phyloP scores from a whole-genome alignment of 225 moss, liverwort and hornwort genomes.

The Marchantia paleacea region DNA sequence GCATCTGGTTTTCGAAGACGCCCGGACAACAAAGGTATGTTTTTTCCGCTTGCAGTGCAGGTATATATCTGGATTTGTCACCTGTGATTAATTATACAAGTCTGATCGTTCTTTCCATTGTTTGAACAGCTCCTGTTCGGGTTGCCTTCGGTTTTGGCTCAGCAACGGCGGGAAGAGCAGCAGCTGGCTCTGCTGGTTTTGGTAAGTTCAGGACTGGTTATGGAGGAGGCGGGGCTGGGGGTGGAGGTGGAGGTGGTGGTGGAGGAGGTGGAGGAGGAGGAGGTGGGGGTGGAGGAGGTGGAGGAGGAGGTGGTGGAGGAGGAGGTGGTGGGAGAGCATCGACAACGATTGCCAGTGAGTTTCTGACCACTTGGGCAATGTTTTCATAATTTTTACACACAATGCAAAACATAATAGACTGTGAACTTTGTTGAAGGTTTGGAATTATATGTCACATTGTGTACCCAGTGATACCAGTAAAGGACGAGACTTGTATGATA shows the following conservation, averaged over 20 bases:
- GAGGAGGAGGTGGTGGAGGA: constrained; percentile 24
- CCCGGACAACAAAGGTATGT: constrained; percentile 40
- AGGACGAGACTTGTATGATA: neutral
- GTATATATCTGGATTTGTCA: neutral
- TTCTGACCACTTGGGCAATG: neutral
- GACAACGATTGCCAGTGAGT: neutral
- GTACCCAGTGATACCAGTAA: neutral
- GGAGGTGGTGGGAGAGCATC: constrained; percentile 9
- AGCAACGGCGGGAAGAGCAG: constrained; percentile 45
- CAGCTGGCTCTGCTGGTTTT: constrained; percentile 44
- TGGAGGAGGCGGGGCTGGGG: constrained; percentile 22
- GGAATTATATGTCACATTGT: neutral
- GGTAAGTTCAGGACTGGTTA: constrained; percentile 28
- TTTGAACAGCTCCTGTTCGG: constrained; percentile 40
- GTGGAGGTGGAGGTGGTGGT: constrained; percentile 26
- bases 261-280: constrained; percentile 31
- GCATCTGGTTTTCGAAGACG: constrained; percentile 49
- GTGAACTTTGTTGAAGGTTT: neutral
- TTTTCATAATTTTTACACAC: neutral
- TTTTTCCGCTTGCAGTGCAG: neutral
- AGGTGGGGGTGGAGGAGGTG: constrained; percentile 28
- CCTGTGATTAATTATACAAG: neutral
- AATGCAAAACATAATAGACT: neutral
- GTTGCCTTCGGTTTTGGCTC: constrained; percentile 78
- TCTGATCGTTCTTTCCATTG: neutral